Conservation (phyloP, 2,329 filamentous ascomycete species). For the Scedosporium aurantiacum region DNA sequence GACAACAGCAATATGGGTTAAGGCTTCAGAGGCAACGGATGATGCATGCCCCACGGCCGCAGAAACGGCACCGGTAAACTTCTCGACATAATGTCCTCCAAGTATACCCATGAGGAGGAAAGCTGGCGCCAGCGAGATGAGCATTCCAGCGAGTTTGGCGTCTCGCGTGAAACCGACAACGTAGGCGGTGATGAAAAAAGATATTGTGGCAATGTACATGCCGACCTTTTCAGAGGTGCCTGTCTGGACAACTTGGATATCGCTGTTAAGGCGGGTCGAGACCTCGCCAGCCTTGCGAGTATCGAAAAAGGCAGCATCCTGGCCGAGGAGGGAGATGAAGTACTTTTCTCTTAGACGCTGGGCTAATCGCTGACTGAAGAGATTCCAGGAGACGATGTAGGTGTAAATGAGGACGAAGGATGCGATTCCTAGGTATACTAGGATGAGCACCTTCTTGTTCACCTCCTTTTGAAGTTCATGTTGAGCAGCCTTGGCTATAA, state of each 20-base stretch:
- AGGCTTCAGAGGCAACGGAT: constrained; percentile 50
- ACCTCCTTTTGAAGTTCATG: constrained; percentile 29
- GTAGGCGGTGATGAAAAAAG: constrained; percentile 58
- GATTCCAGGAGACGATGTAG: constrained; percentile 52
- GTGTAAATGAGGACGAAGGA: constrained; percentile 54
- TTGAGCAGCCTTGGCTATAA: constrained; percentile 10
- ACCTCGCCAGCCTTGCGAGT: constrained; percentile 51
- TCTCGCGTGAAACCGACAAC: constrained; percentile 57
- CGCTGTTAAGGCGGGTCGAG: constrained; percentile 49
- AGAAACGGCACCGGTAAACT: constrained; percentile 37
- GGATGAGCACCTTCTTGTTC: constrained; percentile 45
- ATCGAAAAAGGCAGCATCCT: constrained; percentile 56
- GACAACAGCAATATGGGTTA: constrained; percentile 50
- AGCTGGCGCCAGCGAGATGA: constrained; percentile 51
- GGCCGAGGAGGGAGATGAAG: constrained; percentile 44
- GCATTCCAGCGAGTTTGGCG: constrained; percentile 49
- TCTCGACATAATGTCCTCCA: constrained; percentile 42
- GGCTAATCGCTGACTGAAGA: constrained; percentile 52
- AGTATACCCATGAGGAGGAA: constrained; percentile 48
- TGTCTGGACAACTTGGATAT: constrained; percentile 55
- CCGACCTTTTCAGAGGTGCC: constrained; percentile 64
- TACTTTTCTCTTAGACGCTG: constrained; percentile 52
- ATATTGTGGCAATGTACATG: constrained; percentile 47
- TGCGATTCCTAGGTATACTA: constrained; percentile 54
- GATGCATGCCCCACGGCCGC: constrained; percentile 45